Conservation (phyloP, 2,329 filamentous ascomycete species). For the Fusarium longipes region DNA sequence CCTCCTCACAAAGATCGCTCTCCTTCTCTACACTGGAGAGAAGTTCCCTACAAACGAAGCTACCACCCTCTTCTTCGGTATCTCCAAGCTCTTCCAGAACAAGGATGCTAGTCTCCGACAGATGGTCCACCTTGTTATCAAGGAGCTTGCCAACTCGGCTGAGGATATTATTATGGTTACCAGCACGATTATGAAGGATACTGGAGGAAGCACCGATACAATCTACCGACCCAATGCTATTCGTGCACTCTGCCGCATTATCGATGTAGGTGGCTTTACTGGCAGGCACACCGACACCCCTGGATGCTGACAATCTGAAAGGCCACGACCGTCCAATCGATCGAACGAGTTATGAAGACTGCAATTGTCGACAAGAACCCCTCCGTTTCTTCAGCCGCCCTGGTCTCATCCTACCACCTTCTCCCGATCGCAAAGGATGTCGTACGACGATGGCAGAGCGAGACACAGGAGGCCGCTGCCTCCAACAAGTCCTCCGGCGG, state of each 20-base stretch:
- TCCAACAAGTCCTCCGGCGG: slow-evolving; percentile 88
- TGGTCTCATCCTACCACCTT: slow-evolving; percentile 97
- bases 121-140: slow-evolving; percentile 98
- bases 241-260: slow-evolving; percentile 93
- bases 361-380: slow-evolving; percentile 99
- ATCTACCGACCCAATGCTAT: slow-evolving; percentile 97
- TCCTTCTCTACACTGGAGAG: slow-evolving; percentile 96
- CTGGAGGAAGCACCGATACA: slow-evolving; percentile 91
- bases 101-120: slow-evolving; percentile 98
- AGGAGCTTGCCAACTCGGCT: slow-evolving; percentile 93
- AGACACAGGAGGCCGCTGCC: slow-evolving; percentile 95
- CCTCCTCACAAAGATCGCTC: slow-evolving; percentile 94
- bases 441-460: slow-evolving; percentile 96
- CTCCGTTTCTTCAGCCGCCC: slow-evolving; percentile 93
- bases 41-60: slow-evolving; percentile 97
- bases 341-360: slow-evolving; percentile 98
- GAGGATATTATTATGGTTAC: slow-evolving; percentile 99
- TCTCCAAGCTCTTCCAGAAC: slow-evolving; percentile 99
- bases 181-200: slow-evolving; percentile 99
- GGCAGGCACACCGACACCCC: slow-evolving; percentile 32
- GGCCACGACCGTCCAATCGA: slow-evolving; percentile 95
- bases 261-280: slow-evolving; percentile 74
- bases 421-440: slow-evolving; percentile 96
- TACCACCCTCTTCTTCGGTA: slow-evolving; percentile 97
- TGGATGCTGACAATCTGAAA: slow-evolving; percentile 55